Evolutionary conservation across 345 rosid species (phyloP).

Genomic region (Bruguiera sexangula): DNA sequence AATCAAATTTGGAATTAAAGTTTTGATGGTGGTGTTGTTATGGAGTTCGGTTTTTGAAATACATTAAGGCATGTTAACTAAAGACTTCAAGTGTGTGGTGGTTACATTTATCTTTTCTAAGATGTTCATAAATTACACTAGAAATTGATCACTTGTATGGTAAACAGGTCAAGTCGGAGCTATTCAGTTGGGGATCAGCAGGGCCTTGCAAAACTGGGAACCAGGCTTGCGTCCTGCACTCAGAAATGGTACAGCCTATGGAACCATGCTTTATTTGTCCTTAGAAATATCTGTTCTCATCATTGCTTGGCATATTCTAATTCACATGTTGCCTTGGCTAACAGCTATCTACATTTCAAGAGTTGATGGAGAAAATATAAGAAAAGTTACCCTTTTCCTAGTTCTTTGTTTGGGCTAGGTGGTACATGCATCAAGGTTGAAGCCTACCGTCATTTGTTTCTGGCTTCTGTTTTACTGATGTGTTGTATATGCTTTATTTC

Average conservation of each 20-base stretch:
- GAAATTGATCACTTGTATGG: constrained; percentile 9
- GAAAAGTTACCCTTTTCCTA: too few species aligned
- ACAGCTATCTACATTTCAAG: too few species aligned
- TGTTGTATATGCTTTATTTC: too few species aligned
- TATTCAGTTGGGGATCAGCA: constrained; percentile 77
- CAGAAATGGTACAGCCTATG: constrained; percentile 50
- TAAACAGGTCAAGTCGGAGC: constrained; percentile 95
- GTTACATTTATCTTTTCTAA: neutral
- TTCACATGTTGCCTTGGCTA: neutral
- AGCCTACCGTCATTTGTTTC: too few species aligned
- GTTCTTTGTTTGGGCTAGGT: too few species aligned
- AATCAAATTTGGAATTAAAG: too few species aligned
- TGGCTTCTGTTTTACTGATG: too few species aligned
- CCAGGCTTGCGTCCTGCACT: constrained; percentile 84
- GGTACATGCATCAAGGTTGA: too few species aligned
- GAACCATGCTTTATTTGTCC: neutral
- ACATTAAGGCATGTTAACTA: neutral
- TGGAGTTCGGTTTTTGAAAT: too few species aligned
- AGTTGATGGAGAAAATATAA: too few species aligned
- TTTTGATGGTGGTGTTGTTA: too few species aligned
- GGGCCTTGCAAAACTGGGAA: constrained; percentile 95
- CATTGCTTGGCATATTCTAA: neutral
- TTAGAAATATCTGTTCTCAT: neutral
- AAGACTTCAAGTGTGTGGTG: neutral
- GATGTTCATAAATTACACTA: neutral